Base-by-base conservation (phyloP, 768 basidiomycete species). In the Lactarius indigo region DNA sequence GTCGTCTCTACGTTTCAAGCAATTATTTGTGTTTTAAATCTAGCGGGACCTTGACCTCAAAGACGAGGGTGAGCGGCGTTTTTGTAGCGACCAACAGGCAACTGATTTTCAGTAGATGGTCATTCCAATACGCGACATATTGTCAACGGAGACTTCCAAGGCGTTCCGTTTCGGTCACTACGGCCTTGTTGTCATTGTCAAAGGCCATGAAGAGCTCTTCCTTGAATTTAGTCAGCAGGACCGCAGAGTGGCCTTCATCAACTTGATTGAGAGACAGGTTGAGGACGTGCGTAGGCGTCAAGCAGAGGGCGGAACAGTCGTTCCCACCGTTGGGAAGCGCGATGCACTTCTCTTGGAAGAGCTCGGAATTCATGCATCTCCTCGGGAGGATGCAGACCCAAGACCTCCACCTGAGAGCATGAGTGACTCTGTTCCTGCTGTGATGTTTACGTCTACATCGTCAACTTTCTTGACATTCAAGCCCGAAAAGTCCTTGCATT, bases 391-490 rank as follows among this genome's bases (percentile, higher is more conserved):
- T 63, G 72, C 74, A 20, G 80, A 85, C 64, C 79, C 84, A 42
- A 72, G 72, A 50, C 82, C 83, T 31, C 75, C 80, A 3, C 79
- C 83, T 1, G 87, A 89, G 61, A 81, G 78, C 47, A 67, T 68
- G 39, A 69, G 50, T 6, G 71, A 72, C 28, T 64, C 68, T 2
- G 73, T 91, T 26, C 91, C 93, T 2, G 90, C 93, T n/a, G 86
- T 94, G 52, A 95, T 98, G 92, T 98, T 99, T 77, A 94, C 90
- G 2, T 96, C 93, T 13, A 88, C 91, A n/a, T 94, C 93, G 0
- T 94, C 93, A 3, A 96, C 96, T 2, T 98, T 98, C 80, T 78
- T 99, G 70, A 96, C 94, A 7, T 99, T 99, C 81, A 96, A 94
- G 76, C 97, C 96, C 2, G 83, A 85, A 72, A 84, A 91, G 71